These are phyloP conservation scores for Phytopythium cucurbitacearum DNA, from an alignment of 352 stramenopile genomes.

Conservation along the genomic window DNA sequence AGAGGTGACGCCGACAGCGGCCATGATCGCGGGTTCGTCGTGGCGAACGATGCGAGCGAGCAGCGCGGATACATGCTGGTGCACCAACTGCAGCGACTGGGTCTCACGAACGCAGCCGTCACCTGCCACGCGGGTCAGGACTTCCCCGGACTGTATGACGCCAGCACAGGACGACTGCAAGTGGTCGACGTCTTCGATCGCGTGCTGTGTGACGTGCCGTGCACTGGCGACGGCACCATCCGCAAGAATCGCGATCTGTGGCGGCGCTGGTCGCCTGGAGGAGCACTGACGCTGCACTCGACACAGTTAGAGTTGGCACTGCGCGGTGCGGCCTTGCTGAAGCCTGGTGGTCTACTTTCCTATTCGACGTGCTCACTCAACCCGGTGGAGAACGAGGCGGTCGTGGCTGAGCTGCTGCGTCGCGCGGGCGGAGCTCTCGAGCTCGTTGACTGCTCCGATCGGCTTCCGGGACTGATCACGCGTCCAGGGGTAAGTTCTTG, in stretches of 20 bases:
- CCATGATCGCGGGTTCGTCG: slow-evolving; percentile 66
- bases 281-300: slow-evolving; percentile 87
- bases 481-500: slow-evolving; percentile 52
- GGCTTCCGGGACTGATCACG: slow-evolving; percentile 43
- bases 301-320: slow-evolving; percentile 92
- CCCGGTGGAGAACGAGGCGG: slow-evolving; percentile 97
- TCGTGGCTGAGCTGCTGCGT: slow-evolving; percentile 91
- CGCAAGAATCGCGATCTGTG: slow-evolving; percentile 95
- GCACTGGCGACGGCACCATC: slow-evolving; percentile 96
- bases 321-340: slow-evolving; percentile 87
- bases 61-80: slow-evolving; percentile 97
- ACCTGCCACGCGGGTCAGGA: slow-evolving; percentile 91
- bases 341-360: slow-evolving; percentile 89
- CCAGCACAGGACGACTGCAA: slow-evolving; percentile 11
- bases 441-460: slow-evolving; percentile 71
- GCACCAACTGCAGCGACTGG: slow-evolving; percentile 85
- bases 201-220: slow-evolving; percentile 98
- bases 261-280: slow-evolving; percentile 85
- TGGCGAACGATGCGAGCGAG: slow-evolving; percentile 95
- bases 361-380: slow-evolving; percentile 98
- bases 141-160: slow-evolving; percentile 88
- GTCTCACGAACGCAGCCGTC: slow-evolving; percentile 81
- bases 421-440: slow-evolving; percentile 81
- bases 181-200: slow-evolving; percentile 91
- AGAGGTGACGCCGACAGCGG: not conserved